These are phyloP conservation scores for Candida rishiriensis DNA, from an alignment of 805 yeast species.

Conservation along the genomic window DNA sequence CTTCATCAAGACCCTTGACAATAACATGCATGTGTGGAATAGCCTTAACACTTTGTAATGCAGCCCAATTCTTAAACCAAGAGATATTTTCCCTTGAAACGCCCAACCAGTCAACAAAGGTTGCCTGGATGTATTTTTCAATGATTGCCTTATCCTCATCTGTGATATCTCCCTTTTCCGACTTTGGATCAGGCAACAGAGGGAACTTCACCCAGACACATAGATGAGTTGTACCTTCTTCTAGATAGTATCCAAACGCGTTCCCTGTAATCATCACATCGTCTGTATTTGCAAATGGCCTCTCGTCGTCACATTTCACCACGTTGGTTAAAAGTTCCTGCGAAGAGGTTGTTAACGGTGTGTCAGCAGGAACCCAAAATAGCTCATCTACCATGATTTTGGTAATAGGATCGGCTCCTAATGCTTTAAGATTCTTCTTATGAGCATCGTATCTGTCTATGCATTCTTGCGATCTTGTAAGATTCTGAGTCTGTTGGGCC, in stretches of 20 bases:
- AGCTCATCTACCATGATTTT: slow-evolving; percentile 45
- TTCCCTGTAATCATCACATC: slow-evolving; percentile 49
- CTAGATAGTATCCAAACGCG: slow-evolving; percentile 66
- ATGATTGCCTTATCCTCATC: slow-evolving; percentile 36
- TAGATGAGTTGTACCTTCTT: slow-evolving; percentile 46
- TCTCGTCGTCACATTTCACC: slow-evolving; percentile 29
- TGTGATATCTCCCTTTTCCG: slow-evolving; percentile 49
- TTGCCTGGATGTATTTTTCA: slow-evolving; percentile 40
- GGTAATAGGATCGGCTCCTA: slow-evolving; percentile 40
- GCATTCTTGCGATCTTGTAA: slow-evolving; percentile 44
- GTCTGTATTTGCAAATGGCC: slow-evolving; percentile 36
- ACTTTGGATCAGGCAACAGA: slow-evolving; percentile 47
- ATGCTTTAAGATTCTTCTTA: slow-evolving; percentile 34
- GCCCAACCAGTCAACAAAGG: slow-evolving; percentile 44
- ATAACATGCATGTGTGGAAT: slow-evolving; percentile 71
- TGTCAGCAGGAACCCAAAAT: slow-evolving; percentile 40
- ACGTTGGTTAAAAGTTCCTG: slow-evolving; percentile 11
- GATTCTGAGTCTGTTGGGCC: slow-evolving; percentile 38
- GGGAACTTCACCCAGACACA: slow-evolving; percentile 64
- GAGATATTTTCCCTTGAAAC: slow-evolving; percentile 35
- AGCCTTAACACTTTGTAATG: slow-evolving; percentile 60
- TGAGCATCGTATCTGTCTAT: slow-evolving; percentile 43
- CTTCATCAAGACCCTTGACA: slow-evolving; percentile 36
- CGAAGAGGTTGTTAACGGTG: slow-evolving; percentile 12
- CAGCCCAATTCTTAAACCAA: slow-evolving; percentile 75